Evolutionary conservation across 805 yeast species (phyloP), one percentile per base, ranked within the genome.

Genomic region (Zygosaccharomyces bisporus): DNA sequence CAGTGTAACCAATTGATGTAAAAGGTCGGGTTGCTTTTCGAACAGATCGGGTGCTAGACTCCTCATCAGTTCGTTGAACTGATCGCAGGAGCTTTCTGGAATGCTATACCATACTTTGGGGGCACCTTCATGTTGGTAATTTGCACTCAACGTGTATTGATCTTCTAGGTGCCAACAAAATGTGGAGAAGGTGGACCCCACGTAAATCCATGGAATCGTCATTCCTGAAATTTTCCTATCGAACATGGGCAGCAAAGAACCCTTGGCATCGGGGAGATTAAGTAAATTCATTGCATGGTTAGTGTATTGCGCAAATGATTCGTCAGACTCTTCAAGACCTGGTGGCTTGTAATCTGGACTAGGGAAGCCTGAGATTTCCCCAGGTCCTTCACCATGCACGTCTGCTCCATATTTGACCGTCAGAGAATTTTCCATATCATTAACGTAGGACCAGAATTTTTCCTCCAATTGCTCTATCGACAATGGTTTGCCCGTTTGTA

Each of bases 131-230:
- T 90, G 96, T 61, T 95, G 95, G 61, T 90, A 90, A 62, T 91
- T 91, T 4, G 95, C 90, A 40, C 95, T 85, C 49, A 87, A 72
- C 0, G 96, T 86, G 60, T 86, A 88, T 60, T 91, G 97, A 63
- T 90, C 98, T 58, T 90, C 98, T 46, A 86, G 83, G 63, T 91
- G 97, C 96, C 97, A 91, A 64, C 98, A 90, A 60, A 91, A 91
- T 1, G 97, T 87, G 2, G 95, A 84, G 56, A 88, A 80, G 39
- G 87, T 72, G 41, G 95, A 86, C 0, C 98, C 98, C 12, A 90
- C 79, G 57, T 90, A 90, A 2, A 89, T 75, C 98, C 98, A 90
- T 0, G 98, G 98, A 14, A 86, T 76, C 0, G 97, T 89, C 88
- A 90, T 90, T 0, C 98, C 98, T 0, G 95, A 83, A 2, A 91